Conservation (phyloP, 1,139 yeast genomes). For the Scheffersomyces quercinus region DNA sequence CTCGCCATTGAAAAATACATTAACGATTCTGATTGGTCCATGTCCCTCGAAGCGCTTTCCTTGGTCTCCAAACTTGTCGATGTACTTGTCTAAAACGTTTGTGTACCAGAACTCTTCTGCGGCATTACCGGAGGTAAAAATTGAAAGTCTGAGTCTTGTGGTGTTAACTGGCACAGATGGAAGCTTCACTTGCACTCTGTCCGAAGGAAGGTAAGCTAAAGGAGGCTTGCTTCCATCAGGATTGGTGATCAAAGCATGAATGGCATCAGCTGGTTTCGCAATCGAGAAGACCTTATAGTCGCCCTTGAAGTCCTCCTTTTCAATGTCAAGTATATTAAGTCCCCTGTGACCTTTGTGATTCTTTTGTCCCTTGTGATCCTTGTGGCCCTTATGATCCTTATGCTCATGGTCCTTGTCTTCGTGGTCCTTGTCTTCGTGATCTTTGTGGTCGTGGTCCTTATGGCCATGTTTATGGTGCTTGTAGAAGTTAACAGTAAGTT, state of each 20-base stretch:
- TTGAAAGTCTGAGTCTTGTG: conserved; percentile 55
- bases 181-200: conserved; percentile 32
- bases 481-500: conserved; percentile 41
- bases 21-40: conserved; percentile 62
- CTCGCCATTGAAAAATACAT: conserved; percentile 50
- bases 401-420: too few relatives aligned
- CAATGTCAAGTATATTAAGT: not conserved
- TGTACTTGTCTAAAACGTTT: conserved; percentile 51
- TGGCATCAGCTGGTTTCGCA: conserved; percentile 30
- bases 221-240: conserved; percentile 28
- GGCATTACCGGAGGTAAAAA: conserved; percentile 74
- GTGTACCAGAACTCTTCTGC: conserved; percentile 86
- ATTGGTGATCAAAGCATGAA: conserved; percentile 31
- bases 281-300: conserved; percentile 18
- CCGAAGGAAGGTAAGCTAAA: conserved; percentile 42
- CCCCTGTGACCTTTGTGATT: too few relatives aligned
- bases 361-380: too few relatives aligned
- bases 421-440: too few relatives aligned
- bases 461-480: not conserved
- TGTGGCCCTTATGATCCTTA: too few relatives aligned
- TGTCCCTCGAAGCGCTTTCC: conserved; percentile 48
- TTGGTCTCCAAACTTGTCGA: conserved; percentile 6
- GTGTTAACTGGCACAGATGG: conserved; percentile 51
- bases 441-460: not conserved
- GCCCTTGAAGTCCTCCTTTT: not conserved